Conservation (phyloP, 2,329 filamentous ascomycete genomes). For the Aspergillus sp. region DNA sequence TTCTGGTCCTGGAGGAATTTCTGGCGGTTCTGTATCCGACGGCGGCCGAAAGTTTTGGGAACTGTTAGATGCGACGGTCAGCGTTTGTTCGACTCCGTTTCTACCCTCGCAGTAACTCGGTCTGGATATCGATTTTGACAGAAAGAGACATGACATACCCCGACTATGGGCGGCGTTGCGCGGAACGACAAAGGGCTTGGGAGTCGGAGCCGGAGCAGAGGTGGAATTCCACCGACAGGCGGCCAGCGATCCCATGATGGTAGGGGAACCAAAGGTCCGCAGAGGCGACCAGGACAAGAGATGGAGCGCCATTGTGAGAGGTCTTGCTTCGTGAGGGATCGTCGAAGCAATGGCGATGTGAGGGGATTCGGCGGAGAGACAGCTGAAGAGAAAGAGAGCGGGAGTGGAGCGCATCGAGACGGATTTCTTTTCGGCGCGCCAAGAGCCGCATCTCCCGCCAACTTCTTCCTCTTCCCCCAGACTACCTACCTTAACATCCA, state of each 20-base stretch:
- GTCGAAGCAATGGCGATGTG: not conserved
- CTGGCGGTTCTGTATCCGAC: conserved; percentile 29
- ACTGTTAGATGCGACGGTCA: conserved; percentile 12
- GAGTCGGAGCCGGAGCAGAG: conserved; percentile 1
- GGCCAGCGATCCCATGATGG: conserved; percentile 17
- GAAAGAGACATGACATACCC: conserved; percentile 15
- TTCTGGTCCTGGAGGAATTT: conserved; percentile 37
- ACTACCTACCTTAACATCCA: conserved; percentile 4
- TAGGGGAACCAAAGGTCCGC: conserved; percentile 19
- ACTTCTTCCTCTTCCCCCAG: not conserved
- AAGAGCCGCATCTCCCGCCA: conserved; percentile 25
- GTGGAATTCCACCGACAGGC: conserved; percentile 36
- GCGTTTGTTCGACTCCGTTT: not conserved
- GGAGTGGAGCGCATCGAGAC: conserved; percentile 10
- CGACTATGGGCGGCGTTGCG: conserved; percentile 15
- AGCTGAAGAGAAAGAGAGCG: conserved; percentile 4
- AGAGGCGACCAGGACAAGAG: conserved; percentile 26
- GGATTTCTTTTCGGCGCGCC: conserved; percentile 29
- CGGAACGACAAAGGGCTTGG: conserved; percentile 5
- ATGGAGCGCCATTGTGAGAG: conserved; percentile 26
- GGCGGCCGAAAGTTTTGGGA: conserved; percentile 20
- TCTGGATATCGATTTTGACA: not conserved
- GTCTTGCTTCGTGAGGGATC: not conserved
- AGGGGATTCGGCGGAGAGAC: not conserved
- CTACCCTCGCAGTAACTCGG: too few species aligned